Base-by-base conservation (phyloP, 1,284 basidiomycete genomes). In the Fistulina hepatica region DNA sequence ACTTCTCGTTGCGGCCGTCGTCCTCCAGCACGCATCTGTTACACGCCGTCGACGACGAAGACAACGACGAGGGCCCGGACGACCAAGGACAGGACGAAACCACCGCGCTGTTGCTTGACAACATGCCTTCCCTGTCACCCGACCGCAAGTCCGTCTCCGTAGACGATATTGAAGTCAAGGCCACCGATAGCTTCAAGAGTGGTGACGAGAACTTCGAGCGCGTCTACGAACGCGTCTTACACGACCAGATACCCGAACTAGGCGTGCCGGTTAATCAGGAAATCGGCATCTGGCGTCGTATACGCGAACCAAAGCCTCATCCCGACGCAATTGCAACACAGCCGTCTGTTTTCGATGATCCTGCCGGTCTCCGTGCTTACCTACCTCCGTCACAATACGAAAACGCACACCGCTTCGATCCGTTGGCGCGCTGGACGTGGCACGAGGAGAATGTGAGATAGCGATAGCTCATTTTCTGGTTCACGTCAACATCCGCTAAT, bases 351-450 rank as follows among this genome's bases (percentile, higher is more conserved):
- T 79, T 69, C 43, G 76, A 78, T 46, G 71, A 80, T 49, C 71
- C 73, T 0, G 44, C 50, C 11, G 61, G 65, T 0, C 54, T 72
- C 2, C 64, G 73, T 46, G 56, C 62, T 15, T 79, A 77, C 51
- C 63, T 66, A 6, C 76, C 77, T 2, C 69, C 69, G 21, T 56
- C 64, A 3, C 48, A 60, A 30, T 80, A 74, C 48, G 77, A 81
- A 54, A 79, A 78, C 47, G 44, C 59, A 2, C 74, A 79, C 51
- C 63, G 74, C 5, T 82, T 83, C 48, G 75, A 84, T 49, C 72
- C 74, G 1, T 38, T 57, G 11, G 78, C 79, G 15, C 65, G 78
- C 6, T 84, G 81, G 80, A 82, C 79, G 8, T 77, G 71, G 67
- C 54, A 71, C 24, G 78, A 84, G 52, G 80, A 83, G 54, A 63